Percentiles rank a stretch among this genome's conserved stretches.
Conservation (phyloP, 345 rosid genomes). For the Odontarrhena argentea region DNA sequence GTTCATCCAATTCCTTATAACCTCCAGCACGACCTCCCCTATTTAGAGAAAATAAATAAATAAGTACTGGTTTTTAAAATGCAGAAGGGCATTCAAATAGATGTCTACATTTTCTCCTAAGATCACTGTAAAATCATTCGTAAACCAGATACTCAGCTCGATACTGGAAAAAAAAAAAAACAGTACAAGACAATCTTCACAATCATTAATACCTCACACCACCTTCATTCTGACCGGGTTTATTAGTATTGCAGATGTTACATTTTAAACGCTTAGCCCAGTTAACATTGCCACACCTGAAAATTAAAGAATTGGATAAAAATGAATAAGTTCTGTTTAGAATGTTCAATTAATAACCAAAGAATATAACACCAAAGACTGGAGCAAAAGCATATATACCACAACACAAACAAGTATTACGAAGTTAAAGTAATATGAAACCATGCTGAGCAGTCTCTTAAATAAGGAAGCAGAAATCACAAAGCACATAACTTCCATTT, state of each 20-base stretch:
- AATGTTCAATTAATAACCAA: neutral
- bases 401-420: neutral
- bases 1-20: slow-evolving; percentile 97
- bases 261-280: slow-evolving; percentile 98
- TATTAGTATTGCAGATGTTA: slow-evolving; percentile 95
- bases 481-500: slow-evolving; percentile 2
- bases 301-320: slow-evolving; percentile 14
- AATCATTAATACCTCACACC: slow-evolving; percentile 74
- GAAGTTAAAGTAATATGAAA: neutral
- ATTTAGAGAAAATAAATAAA: slow-evolving; percentile 16
- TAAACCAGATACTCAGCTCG: neutral
- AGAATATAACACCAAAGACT: neutral
- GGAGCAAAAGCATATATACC: neutral
- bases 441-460: slow-evolving; percentile 6
- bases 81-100: neutral
- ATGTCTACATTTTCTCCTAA: neutral
- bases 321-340: neutral
- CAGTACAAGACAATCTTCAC: slow-evolving; percentile 1
- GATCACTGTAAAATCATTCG: neutral
- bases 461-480: slow-evolving; percentile 2
- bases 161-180: neutral
- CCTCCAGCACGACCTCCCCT: slow-evolving; percentile 99
- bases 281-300: slow-evolving; percentile 95
- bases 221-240: slow-evolving; percentile 94
- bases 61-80: slow-evolving; percentile 1